phyloP scores from a whole-genome alignment of 331 rosid species.

The Quercus lobata region DNA sequence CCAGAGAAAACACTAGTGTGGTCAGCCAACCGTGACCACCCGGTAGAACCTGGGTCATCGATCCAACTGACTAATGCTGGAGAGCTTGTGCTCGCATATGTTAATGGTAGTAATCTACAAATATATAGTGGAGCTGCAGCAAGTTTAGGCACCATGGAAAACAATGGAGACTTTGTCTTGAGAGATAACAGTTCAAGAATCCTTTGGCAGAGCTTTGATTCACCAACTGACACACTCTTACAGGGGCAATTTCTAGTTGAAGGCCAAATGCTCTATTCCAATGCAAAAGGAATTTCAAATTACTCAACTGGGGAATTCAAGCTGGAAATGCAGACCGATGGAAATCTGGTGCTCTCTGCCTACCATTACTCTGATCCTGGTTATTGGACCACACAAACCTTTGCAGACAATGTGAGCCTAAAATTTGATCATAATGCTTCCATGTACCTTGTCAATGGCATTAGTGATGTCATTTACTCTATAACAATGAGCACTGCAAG shows the following conservation, averaged over 20 bases:
- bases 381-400: constrained; percentile 9
- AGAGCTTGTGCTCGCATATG: constrained; percentile 8
- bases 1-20: constrained; percentile 24
- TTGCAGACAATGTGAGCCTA: background rate
- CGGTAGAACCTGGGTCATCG: constrained; percentile 8
- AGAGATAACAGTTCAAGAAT: background rate
- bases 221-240: constrained; percentile 18
- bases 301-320: constrained; percentile 21
- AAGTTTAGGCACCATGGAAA: constrained; percentile 1
- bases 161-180: constrained; percentile 22
- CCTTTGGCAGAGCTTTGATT: constrained; percentile 22
- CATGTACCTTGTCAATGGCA: background rate
- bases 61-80: constrained; percentile 18
- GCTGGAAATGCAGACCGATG: constrained; percentile 11
- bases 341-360: constrained; percentile 16
- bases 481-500: constrained; percentile 2
- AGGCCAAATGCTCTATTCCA: background rate
- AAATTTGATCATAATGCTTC: background rate
- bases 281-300: constrained; percentile 16
- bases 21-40: constrained; percentile 9
- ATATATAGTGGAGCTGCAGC: background rate
- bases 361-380: constrained; percentile 17
- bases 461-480: background rate
- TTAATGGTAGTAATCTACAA: background rate
- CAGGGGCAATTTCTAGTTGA: background rate